These are phyloP conservation scores for Lactifluus hygrophoroides DNA, from an alignment of 768 basidiomycete species.

Conservation along the genomic window DNA sequence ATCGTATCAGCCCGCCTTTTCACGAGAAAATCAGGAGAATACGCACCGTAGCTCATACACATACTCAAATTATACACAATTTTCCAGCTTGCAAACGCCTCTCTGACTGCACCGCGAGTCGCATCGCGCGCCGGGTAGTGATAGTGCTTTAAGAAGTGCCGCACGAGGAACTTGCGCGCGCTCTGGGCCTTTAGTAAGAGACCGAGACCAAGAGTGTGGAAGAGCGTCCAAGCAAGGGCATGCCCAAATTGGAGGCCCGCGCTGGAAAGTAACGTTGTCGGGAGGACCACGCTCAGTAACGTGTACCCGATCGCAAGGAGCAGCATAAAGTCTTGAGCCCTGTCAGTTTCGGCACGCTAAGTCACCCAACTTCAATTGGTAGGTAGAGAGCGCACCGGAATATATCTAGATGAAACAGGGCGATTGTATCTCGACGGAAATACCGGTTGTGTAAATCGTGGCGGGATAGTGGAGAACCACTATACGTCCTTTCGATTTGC, in stretches of 20 bases:
- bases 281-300: constrained; percentile 44
- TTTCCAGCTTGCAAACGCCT: constrained; percentile 97
- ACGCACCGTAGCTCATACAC: constrained; percentile 88
- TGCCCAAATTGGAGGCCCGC: constrained; percentile 73
- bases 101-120: constrained; percentile 71
- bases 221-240: constrained; percentile 74
- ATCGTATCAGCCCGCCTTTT: background rate
- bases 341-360: constrained; percentile 27
- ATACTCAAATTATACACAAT: constrained; percentile 83
- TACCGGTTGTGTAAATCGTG: constrained; percentile 88
- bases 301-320: constrained; percentile 67
- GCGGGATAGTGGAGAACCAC: constrained; percentile 41
- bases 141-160: constrained; percentile 93
- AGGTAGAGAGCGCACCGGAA: constrained; percentile 50
- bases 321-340: constrained; percentile 80
- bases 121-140: constrained; percentile 69
- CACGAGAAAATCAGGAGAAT: background rate
- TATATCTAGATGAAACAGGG: constrained; percentile 74
- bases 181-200: constrained; percentile 78
- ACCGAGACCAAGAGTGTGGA: constrained; percentile 87
- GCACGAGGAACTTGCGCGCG: constrained; percentile 77
- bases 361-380: background rate
- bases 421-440: constrained; percentile 80
- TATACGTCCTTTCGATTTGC: constrained; percentile 9
- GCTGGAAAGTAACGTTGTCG: constrained; percentile 42